These are phyloP conservation scores for Fragaria vesca DNA, from an alignment of 306 rosid species.

Conservation along the genomic window DNA sequence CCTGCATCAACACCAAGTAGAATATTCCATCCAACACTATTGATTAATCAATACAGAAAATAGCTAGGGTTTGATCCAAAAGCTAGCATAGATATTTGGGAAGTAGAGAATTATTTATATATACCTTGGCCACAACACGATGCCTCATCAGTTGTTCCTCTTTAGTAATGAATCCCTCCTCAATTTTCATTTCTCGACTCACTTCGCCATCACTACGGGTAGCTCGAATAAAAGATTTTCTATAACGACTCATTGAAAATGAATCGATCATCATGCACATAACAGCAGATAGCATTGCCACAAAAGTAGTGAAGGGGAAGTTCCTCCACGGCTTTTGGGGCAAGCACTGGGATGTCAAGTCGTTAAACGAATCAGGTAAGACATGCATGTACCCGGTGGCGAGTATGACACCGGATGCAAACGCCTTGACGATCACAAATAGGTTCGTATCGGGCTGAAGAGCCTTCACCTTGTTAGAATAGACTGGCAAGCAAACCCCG, in stretches of 20 bases:
- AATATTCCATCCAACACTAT: neutral
- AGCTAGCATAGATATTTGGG: neutral
- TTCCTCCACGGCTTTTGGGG: constrained; percentile 53
- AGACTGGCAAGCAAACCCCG: constrained; percentile 42
- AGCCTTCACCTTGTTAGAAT: constrained; percentile 39
- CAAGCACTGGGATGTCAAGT: constrained; percentile 46
- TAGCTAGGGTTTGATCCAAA: neutral
- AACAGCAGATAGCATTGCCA: constrained; percentile 61
- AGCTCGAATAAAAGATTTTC: constrained; percentile 18
- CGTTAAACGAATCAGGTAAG: constrained; percentile 49
- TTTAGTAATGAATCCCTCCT: neutral
- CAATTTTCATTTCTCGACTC: neutral
- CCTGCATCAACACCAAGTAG: constrained; percentile 30
- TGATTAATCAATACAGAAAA: neutral
- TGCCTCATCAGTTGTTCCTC: constrained; percentile 31
- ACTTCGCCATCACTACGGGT: neutral
- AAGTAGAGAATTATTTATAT: neutral
- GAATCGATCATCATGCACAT: constrained; percentile 62
- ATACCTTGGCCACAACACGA: constrained; percentile 65
- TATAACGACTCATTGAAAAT: constrained; percentile 37
- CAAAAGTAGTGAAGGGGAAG: constrained; percentile 54
- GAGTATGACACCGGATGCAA: constrained; percentile 68
- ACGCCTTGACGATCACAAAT: constrained; percentile 51
- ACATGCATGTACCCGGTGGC: constrained; percentile 82
- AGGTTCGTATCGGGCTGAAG: constrained; percentile 41